Conservation (phyloP, 73 alveolate genomes). For the Breviolum minutum region DNA sequence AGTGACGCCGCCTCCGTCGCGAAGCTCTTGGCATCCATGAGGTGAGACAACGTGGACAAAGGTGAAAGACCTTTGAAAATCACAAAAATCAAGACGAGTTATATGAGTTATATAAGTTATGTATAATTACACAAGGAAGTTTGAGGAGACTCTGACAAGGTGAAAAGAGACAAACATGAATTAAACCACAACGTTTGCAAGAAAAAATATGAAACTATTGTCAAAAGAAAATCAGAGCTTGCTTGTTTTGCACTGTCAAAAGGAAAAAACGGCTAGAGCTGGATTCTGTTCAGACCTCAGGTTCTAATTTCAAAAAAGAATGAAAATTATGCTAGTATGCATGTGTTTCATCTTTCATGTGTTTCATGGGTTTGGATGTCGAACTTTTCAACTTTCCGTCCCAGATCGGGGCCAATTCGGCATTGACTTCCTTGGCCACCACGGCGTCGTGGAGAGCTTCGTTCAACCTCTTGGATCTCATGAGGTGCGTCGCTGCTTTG, state of each 20-base stretch:
- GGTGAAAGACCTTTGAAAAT: too few relatives aligned
- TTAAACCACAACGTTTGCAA: too few relatives aligned
- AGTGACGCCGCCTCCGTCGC: neutral
- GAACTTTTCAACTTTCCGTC: neutral
- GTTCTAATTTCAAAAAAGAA: too few relatives aligned
- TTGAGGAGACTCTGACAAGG: too few relatives aligned
- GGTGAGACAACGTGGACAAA: neutral
- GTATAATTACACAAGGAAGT: too few relatives aligned
- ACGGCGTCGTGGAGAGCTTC: neutral
- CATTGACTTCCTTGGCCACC: neutral
- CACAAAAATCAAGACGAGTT: too few relatives aligned
- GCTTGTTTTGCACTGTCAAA: too few relatives aligned
- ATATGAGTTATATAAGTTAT: too few relatives aligned
- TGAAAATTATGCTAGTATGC: too few relatives aligned
- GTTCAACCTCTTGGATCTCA: neutral
- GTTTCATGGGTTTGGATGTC: neutral
- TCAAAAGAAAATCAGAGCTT: too few relatives aligned
- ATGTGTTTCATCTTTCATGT: neutral
- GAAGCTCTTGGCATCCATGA: neutral
- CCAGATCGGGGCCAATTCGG: neutral
- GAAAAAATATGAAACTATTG: too few relatives aligned
- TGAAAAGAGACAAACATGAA: too few relatives aligned
- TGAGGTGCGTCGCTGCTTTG: neutral
- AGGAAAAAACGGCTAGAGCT: neutral
- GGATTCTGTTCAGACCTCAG: neutral